phyloP scores from a whole-genome alignment of 805 yeast genomes.

The Metschnikowia sp. region DNA sequence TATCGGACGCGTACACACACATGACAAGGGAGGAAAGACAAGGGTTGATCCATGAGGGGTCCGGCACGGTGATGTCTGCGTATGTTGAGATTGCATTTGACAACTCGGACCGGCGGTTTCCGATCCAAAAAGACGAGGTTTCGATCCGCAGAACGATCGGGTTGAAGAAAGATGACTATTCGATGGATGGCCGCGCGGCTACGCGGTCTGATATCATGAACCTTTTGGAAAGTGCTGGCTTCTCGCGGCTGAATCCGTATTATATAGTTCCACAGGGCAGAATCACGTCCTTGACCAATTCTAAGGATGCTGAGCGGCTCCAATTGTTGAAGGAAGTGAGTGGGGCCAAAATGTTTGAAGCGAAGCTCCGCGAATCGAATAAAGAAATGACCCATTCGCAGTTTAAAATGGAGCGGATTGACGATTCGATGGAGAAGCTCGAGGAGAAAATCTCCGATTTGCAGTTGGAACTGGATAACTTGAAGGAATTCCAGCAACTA shows the following conservation, averaged over 20 bases:
- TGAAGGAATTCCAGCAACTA: constrained; percentile 62
- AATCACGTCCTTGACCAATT: constrained; percentile 82
- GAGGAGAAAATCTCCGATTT: constrained; percentile 73
- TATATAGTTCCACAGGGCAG: constrained; percentile 97
- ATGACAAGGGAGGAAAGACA: constrained; percentile 83
- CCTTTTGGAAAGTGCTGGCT: constrained; percentile 86
- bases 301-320: constrained; percentile 80
- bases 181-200: constrained; percentile 74
- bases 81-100: constrained; percentile 88
- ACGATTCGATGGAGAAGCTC: constrained; percentile 66
- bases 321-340: constrained; percentile 84
- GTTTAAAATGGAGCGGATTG: constrained; percentile 66
- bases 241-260: constrained; percentile 85
- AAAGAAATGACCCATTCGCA: constrained; percentile 76
- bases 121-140: constrained; percentile 65
- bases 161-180: constrained; percentile 87
- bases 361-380: constrained; percentile 69
- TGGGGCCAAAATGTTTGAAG: constrained; percentile 90
- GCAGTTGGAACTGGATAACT: constrained; percentile 73
- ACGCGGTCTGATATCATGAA: constrained; percentile 79
- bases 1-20: constrained; percentile 85
- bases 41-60: constrained; percentile 84
- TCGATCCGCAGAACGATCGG: constrained; percentile 86
- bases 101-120: constrained; percentile 73
- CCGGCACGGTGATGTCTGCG: constrained; percentile 87